These are phyloP conservation scores for Vitis vinifera DNA, from an alignment of 164 flowering plant genomes.

Conservation along the genomic window ASM3070453v1 NC_081811.1:28302501-28303000, in stretches of 20 bases:
- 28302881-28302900: too few species aligned
- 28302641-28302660: constrained; percentile 8
- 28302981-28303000: constrained; percentile 99
- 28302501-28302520: constrained; percentile 77
- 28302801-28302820: too few species aligned
- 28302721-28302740: background rate
- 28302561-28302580: constrained; percentile 29
- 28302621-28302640: constrained; percentile 16
- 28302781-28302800: too few species aligned
- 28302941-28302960: too few species aligned
- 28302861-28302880: too few species aligned
- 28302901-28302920: too few species aligned
- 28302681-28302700: background rate
- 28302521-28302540: constrained; percentile 58
- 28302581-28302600: background rate
- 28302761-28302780: too few species aligned
- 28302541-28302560: constrained; percentile 69
- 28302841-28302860: too few species aligned
- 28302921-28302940: too few species aligned
- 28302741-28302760: too few species aligned
- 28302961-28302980: constrained; percentile 7
- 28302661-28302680: constrained; percentile 17
- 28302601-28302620: constrained; percentile 1
- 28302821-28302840: too few species aligned
- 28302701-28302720: constrained; percentile 1